A percentile compares a stretch with the other conserved stretches of the same genome.
Conservation (phyloP, 352 stramenopile species). For the Albugo laibachii region DNA sequence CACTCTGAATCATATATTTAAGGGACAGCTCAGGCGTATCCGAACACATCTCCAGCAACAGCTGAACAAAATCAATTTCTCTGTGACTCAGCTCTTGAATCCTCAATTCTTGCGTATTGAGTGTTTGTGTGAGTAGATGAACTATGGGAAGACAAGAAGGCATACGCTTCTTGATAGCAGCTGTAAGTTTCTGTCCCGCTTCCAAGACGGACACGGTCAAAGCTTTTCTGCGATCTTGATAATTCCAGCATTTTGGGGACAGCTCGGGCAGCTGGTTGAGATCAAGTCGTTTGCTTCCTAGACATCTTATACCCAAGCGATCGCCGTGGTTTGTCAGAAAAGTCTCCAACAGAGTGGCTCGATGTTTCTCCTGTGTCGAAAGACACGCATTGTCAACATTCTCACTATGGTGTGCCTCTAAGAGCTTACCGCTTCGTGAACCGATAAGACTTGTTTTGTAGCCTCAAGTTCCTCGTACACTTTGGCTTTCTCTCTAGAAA, state of each 20-base stretch:
- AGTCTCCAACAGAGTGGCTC: slow-evolving; percentile 44
- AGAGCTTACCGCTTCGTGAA: slow-evolving; percentile 16
- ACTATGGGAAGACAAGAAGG: slow-evolving; percentile 1
- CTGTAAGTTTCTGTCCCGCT: not conserved
- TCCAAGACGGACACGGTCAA: too few relatives aligned
- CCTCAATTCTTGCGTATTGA: slow-evolving; percentile 28
- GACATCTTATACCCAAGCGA: slow-evolving; percentile 20
- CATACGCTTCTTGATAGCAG: slow-evolving; percentile 31
- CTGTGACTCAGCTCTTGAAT: slow-evolving; percentile 48
- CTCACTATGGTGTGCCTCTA: slow-evolving; percentile 42
- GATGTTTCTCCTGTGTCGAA: slow-evolving; percentile 29
- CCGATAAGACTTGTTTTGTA: not conserved
- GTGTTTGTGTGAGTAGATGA: not conserved
- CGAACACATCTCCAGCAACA: slow-evolving; percentile 55
- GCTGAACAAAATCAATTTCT: slow-evolving; percentile 64
- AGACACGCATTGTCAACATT: not conserved
- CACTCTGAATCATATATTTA: slow-evolving; percentile 46
- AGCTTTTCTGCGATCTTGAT: too few relatives aligned
- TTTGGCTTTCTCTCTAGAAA: not conserved
- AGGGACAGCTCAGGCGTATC: slow-evolving; percentile 39
- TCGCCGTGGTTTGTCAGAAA: slow-evolving; percentile 69
- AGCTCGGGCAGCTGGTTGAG: too few relatives aligned
- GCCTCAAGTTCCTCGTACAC: not conserved
- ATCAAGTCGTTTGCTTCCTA: not conserved
- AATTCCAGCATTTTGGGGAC: too few relatives aligned